phyloP scores from a whole-genome alignment of 257 asterid species.

The Jacaranda copaia region DNA sequence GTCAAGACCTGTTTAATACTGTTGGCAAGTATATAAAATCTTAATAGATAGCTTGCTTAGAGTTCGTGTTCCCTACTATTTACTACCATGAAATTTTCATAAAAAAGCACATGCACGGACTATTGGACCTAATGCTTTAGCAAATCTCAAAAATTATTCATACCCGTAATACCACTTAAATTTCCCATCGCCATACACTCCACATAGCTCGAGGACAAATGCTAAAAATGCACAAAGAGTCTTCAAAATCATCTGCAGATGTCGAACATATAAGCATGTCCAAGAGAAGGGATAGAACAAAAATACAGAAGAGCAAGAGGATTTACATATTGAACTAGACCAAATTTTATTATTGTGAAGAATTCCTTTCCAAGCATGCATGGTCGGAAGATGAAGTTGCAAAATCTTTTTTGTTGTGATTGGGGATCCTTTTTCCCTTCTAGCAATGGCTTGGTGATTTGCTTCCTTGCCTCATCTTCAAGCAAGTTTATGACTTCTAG shows the following conservation, averaged over 20 bases:
- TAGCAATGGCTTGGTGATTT: constrained; percentile 68
- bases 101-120: not conserved
- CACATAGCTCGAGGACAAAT: constrained; percentile 73
- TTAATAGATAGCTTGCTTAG: too few species aligned
- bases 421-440: constrained; percentile 49
- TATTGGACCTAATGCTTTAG: not conserved
- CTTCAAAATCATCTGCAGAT: constrained; percentile 94
- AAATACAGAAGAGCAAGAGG: constrained; percentile 15
- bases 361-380: constrained; percentile 68
- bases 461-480: constrained; percentile 69
- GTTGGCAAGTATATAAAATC: too few species aligned
- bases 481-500: constrained; percentile 61
- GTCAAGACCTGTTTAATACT: too few species aligned
- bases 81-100: not conserved
- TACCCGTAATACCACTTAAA: constrained; percentile 96
- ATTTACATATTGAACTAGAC: constrained; percentile 90
- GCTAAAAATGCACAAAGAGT: constrained; percentile 83
- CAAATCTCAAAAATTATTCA: not conserved
- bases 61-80: too few species aligned
- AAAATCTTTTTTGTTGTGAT: constrained; percentile 42
- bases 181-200: constrained; percentile 94
- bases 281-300: not conserved
- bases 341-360: constrained; percentile 78
- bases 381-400: constrained; percentile 73
- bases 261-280: constrained; percentile 22